A percentile compares a stretch with the other conserved stretches of the same genome.
These are phyloP conservation scores for Colletotrichum spaethianum DNA, from an alignment of 2,329 filamentous ascomycete genomes.

Conservation along the genomic window DNA sequence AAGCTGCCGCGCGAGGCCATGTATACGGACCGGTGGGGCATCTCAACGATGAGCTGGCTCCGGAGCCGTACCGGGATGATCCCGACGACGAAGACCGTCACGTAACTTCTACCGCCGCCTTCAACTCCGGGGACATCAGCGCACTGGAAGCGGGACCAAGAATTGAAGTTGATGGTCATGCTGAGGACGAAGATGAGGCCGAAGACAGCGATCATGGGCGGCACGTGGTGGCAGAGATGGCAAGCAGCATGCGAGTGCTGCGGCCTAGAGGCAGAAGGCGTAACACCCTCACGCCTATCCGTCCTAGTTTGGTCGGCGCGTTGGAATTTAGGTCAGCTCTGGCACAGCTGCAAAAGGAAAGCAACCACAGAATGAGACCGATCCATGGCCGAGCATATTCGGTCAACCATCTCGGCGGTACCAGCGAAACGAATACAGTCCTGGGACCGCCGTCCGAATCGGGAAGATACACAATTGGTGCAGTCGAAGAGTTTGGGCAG, in stretches of 20 bases:
- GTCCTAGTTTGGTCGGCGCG: slow-evolving; percentile 92
- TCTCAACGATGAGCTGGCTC: slow-evolving; percentile 66
- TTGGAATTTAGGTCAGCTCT: slow-evolving; percentile 94
- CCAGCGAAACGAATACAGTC: slow-evolving; percentile 33
- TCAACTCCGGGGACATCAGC: slow-evolving; percentile 54
- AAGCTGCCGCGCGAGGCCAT: slow-evolving; percentile 81
- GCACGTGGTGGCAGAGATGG: slow-evolving; percentile 84
- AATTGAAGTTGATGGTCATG: slow-evolving; percentile 61
- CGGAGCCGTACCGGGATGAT: slow-evolving; percentile 75
- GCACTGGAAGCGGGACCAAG: slow-evolving; percentile 61
- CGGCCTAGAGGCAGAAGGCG: slow-evolving; percentile 76
- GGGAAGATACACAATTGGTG: slow-evolving; percentile 36
- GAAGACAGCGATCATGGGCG: slow-evolving; percentile 70
- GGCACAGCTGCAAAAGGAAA: slow-evolving; percentile 86
- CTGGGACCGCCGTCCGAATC: slow-evolving; percentile 32
- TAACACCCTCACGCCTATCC: slow-evolving; percentile 86
- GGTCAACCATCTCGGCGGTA: slow-evolving; percentile 43
- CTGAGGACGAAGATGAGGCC: slow-evolving; percentile 58
- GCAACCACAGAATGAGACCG: slow-evolving; percentile 79
- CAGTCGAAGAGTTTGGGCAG: slow-evolving; percentile 36
- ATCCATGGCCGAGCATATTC: slow-evolving; percentile 75
- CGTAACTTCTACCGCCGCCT: slow-evolving; percentile 38
- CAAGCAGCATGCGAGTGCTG: slow-evolving; percentile 92
- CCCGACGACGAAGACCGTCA: slow-evolving; percentile 59
- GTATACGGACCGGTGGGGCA: slow-evolving; percentile 72